Conservation (phyloP, 345 rosid species). For the Eutrema heterophyllum region DNA sequence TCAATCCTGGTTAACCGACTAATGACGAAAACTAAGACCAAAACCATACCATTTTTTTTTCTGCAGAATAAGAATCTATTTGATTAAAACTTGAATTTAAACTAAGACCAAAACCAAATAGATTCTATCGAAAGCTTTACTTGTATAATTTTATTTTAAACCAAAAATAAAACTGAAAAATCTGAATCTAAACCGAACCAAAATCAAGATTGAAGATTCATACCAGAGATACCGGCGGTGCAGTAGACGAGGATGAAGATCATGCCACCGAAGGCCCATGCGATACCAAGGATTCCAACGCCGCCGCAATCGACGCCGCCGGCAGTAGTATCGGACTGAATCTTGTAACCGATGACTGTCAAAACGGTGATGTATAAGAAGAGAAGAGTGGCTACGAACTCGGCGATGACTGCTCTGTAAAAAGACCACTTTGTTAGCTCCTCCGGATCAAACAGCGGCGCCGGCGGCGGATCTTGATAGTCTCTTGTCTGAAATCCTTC, state of each 20-base stretch:
- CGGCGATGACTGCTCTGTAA: conserved; percentile 77
- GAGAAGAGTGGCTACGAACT: conserved; percentile 86
- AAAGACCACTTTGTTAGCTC: conserved; percentile 79
- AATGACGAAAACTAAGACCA: no score
- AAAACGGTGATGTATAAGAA: conserved; percentile 74
- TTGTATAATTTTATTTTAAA: neutral
- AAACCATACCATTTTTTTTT: neutral
- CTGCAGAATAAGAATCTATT: neutral
- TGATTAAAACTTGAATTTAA: neutral
- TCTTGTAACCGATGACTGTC: conserved; percentile 78
- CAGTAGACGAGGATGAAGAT: conserved; percentile 91
- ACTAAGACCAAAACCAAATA: neutral
- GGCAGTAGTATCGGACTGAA: conserved; percentile 31
- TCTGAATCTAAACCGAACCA: neutral
- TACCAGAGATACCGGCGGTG: conserved; percentile 90
- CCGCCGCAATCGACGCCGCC: conserved; percentile 47
- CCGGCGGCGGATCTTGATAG: conserved; percentile 87
- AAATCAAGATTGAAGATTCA: conserved; percentile 18
- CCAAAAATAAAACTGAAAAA: neutral
- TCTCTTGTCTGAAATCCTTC: conserved; percentile 56
- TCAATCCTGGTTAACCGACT: neutral
- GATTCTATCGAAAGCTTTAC: no score
- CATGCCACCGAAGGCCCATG: conserved; percentile 98
- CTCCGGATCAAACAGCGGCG: conserved; percentile 49
- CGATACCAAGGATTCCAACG: conserved; percentile 83